phyloP scores from a whole-genome alignment of 192 early-diverging fungal genomes.

The Coemansia sp. region DNA sequence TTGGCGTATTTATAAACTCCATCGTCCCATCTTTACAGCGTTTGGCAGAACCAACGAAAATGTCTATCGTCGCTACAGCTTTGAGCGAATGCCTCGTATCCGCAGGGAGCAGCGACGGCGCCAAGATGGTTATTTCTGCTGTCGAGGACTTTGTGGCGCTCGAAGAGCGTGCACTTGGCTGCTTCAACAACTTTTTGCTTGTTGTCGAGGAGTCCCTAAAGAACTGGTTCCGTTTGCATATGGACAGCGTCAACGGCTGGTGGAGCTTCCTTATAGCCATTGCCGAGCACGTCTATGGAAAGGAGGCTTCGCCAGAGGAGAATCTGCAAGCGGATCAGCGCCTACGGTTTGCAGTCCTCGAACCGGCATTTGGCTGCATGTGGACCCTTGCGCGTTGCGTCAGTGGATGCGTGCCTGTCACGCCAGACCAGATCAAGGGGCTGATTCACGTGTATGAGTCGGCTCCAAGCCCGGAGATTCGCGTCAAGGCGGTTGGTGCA shows the following conservation, averaged over 20 bases:
- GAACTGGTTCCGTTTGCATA: conserved; percentile 63
- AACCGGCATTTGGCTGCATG: conserved; percentile 70
- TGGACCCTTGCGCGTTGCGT: conserved; percentile 77
- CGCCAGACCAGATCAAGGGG: conserved; percentile 51
- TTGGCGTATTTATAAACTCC: conserved; percentile 49
- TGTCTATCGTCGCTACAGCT: conserved; percentile 32
- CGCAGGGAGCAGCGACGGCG: conserved; percentile 31
- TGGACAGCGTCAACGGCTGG: conserved; percentile 27
- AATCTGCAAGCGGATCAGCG: conserved; percentile 57
- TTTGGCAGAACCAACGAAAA: conserved; percentile 44
- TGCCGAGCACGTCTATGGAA: conserved; percentile 58
- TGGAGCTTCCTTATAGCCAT: conserved; percentile 67
- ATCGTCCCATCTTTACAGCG: conserved; percentile 39
- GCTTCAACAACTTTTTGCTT: conserved; percentile 76
- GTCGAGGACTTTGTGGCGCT: conserved; percentile 61
- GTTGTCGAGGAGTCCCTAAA: conserved; percentile 69
- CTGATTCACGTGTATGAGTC: conserved; percentile 46
- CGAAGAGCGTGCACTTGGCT: conserved; percentile 70
- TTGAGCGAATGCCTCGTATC: conserved; percentile 23
- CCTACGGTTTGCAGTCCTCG: conserved; percentile 61
- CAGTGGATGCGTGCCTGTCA: conserved; percentile 58
- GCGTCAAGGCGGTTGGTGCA: conserved; percentile 72
- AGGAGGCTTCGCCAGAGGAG: conserved; percentile 53
- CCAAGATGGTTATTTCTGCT: conserved; percentile 54
- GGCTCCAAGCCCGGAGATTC: conserved; percentile 34